Percentiles rank a stretch among this genome's conserved stretches.
phyloP scores from a whole-genome alignment of 257 asterid genomes.

The Coffea canephora region DNA sequence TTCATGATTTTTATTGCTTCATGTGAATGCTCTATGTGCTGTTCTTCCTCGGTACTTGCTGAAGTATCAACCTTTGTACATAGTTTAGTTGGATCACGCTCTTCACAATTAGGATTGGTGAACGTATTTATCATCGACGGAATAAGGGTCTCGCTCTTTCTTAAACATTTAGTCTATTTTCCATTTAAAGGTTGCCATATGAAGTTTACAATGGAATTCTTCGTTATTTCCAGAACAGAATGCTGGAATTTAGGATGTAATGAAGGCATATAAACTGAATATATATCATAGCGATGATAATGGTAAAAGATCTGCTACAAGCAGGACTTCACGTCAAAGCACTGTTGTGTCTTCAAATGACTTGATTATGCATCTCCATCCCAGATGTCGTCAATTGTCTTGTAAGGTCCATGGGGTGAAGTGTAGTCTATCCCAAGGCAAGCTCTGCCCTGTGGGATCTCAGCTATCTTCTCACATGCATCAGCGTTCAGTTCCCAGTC shows the following conservation, averaged over 20 bases:
- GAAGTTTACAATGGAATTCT: neutral
- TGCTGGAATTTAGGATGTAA: neutral
- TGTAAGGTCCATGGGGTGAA: constrained; percentile 60
- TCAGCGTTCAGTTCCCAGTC: constrained; percentile 50
- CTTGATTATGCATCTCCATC: constrained; percentile 37
- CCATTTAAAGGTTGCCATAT: neutral
- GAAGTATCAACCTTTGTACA: constrained; percentile 11
- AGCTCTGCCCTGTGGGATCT: constrained; percentile 54
- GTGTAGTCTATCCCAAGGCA: constrained; percentile 56
- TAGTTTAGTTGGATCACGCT: neutral
- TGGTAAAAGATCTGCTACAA: neutral
- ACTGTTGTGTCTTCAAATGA: neutral
- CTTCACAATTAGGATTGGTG: neutral
- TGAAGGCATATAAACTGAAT: neutral
- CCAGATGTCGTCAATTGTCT: constrained; percentile 58
- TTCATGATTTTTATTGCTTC: neutral
- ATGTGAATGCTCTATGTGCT: neutral
- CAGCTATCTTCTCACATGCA: constrained; percentile 43
- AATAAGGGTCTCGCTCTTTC: neutral
- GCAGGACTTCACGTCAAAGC: neutral
- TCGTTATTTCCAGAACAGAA: neutral
- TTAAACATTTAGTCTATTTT: neutral
- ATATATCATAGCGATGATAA: too few relatives aligned
- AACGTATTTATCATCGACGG: neutral
- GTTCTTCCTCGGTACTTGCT: neutral